Percentiles rank a stretch among this genome's conserved stretches.
phyloP scores from a whole-genome alignment of 1,139 yeast genomes.

The Pichia sp. region DNA sequence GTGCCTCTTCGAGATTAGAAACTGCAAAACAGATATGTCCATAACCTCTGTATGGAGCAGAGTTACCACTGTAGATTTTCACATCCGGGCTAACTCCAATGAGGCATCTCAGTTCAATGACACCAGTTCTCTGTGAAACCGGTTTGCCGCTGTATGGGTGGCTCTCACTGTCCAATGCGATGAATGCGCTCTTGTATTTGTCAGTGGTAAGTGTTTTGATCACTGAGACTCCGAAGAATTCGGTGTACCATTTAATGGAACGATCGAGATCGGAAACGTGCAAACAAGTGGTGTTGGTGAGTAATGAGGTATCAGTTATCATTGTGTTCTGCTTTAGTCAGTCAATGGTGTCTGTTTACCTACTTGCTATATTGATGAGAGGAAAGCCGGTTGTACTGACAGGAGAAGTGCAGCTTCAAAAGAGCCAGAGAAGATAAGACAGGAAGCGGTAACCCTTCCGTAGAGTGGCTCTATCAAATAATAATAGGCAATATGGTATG shows the following conservation, averaged over 20 bases:
- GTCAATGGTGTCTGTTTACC: no score
- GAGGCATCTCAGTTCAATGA: slow-evolving; percentile 78
- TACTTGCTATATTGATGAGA: no score
- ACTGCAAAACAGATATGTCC: slow-evolving; percentile 91
- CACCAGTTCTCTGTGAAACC: slow-evolving; percentile 64
- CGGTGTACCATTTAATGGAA: slow-evolving; percentile 65
- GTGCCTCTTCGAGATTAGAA: slow-evolving; percentile 62
- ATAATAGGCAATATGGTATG: no score
- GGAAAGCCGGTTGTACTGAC: no score
- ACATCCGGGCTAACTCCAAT: no score
- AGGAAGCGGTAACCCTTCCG: no score
- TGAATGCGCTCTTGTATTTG: slow-evolving; percentile 60
- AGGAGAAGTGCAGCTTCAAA: no score
- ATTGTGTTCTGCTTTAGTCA: no score
- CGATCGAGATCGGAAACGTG: slow-evolving; percentile 77
- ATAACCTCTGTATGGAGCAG: slow-evolving; percentile 78
- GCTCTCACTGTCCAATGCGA: slow-evolving; percentile 46
- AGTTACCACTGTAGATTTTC: slow-evolving; percentile 73
- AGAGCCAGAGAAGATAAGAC: no score
- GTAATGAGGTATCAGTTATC: slow-evolving; percentile 28
- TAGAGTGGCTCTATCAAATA: no score
- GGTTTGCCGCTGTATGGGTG: slow-evolving; percentile 39
- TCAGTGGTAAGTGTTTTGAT: slow-evolving; percentile 47
- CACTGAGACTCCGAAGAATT: slow-evolving; percentile 68
- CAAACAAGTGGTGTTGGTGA: slow-evolving; percentile 64